Evolutionary conservation across 345 rosid genomes (phyloP).

Genomic region (Eucalyptus rudis): DNA sequence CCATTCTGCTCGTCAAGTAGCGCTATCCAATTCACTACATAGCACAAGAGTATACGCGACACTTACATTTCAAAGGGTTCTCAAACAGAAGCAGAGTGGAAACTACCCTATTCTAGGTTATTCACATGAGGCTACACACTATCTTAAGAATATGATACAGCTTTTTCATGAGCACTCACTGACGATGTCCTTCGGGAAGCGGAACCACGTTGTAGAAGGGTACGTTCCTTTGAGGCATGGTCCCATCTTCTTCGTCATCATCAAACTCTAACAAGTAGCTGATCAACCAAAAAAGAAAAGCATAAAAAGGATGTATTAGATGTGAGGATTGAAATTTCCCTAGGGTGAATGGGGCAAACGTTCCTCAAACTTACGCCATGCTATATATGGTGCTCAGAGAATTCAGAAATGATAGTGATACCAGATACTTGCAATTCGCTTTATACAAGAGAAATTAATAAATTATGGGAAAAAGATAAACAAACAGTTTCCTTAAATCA

Average conservation of each 20-base stretch:
- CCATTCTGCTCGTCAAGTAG: neutral
- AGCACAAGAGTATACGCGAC: neutral
- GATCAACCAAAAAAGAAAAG: neutral
- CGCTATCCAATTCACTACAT: neutral
- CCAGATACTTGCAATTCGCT: neutral
- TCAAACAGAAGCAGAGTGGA: neutral
- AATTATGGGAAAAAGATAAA: neutral
- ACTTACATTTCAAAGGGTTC: neutral
- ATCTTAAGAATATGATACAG: neutral
- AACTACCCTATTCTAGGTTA: neutral
- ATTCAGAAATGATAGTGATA: neutral
- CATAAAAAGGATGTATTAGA: neutral
- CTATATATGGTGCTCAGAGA: neutral
- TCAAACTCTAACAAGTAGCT: slow-evolving; percentile 92
- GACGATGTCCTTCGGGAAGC: slow-evolving; percentile 78
- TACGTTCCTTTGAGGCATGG: slow-evolving; percentile 75
- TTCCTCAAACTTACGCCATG: neutral
- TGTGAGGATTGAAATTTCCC: neutral
- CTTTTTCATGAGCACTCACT: slow-evolving; percentile 12
- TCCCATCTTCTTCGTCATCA: slow-evolving; percentile 94
- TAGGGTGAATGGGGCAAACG: neutral
- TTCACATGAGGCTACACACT: neutral
- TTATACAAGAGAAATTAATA: neutral
- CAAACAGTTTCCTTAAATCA: neutral
- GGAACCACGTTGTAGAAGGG: slow-evolving; percentile 77